Evolutionary conservation across 2,329 filamentous ascomycete species (phyloP).

Genomic region (Penicillium sp.): DNA sequence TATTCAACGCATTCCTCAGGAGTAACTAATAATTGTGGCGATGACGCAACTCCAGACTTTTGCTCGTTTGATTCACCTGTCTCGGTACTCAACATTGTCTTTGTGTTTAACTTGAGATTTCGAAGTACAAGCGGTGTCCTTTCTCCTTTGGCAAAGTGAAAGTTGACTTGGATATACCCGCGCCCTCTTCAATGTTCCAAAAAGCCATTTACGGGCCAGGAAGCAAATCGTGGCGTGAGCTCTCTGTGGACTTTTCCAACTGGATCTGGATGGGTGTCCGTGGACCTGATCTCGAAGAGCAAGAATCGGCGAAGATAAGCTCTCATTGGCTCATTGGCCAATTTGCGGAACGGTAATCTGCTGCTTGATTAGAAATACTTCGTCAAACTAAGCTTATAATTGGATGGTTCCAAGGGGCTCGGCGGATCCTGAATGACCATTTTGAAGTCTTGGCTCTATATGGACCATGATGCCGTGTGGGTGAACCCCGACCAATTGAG

Average conservation of each 20-base stretch:
- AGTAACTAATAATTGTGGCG: background rate
- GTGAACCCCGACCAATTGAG: background rate
- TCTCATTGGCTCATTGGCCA: background rate
- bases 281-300: background rate
- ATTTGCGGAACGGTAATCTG: background rate
- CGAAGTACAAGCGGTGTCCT: background rate
- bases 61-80: background rate
- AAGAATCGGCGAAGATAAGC: background rate
- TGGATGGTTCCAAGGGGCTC: background rate
- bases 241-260: no score
- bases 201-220: background rate
- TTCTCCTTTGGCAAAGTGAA: background rate
- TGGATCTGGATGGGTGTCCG: no score
- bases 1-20: constrained; percentile 5
- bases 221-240: background rate
- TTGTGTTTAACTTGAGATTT: background rate
- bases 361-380: background rate
- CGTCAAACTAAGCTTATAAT: background rate
- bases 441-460: background rate
- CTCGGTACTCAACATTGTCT: background rate
- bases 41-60: background rate
- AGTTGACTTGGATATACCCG: background rate
- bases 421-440: background rate
- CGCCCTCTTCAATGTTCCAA: background rate
- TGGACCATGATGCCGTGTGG: background rate